Percentiles rank a stretch among this genome's conserved stretches.
Evolutionary conservation across 331 rosid genomes (phyloP).

Genomic region (Malus hybrid): DNA sequence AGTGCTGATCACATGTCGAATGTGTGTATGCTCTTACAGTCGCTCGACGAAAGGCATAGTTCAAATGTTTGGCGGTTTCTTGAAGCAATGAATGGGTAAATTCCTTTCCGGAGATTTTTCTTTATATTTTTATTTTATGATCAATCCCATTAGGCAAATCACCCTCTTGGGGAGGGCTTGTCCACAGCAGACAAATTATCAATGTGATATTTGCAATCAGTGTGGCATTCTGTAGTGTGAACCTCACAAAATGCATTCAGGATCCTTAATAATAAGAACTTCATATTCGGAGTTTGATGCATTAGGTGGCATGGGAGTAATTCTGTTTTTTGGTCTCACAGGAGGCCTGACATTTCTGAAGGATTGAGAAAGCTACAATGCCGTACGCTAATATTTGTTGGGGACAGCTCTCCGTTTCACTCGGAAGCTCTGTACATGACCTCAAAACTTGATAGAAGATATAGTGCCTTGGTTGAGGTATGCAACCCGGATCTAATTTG

Average conservation of each 20-base stretch:
- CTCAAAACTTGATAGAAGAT: slow-evolving; percentile 73
- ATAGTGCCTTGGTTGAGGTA: slow-evolving; percentile 91
- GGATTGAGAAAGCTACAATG: slow-evolving; percentile 67
- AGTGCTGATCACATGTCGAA: slow-evolving; percentile 20
- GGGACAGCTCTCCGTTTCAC: slow-evolving; percentile 80
- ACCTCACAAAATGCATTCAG: not conserved
- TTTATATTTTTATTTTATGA: not conserved
- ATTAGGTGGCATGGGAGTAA: not conserved
- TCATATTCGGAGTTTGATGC: not conserved
- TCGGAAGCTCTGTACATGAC: slow-evolving; percentile 80
- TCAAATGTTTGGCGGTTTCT: slow-evolving; percentile 85
- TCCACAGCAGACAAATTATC: not conserved
- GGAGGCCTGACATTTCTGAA: slow-evolving; percentile 77
- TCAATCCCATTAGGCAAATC: not conserved
- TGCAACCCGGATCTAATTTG: not conserved
- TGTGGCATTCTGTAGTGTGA: not conserved
- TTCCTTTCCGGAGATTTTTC: not conserved
- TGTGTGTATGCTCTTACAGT: slow-evolving; percentile 41
- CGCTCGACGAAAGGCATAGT: slow-evolving; percentile 77
- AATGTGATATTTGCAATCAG: not conserved
- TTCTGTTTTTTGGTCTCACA: slow-evolving; percentile 22
- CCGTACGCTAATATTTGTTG: slow-evolving; percentile 85
- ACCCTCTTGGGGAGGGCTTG: not conserved
- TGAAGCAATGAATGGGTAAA: slow-evolving; percentile 86
- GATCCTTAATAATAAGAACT: not conserved